Evolutionary conservation across 345 rosid species (phyloP).

Genomic region (Turnera subulata): DNA sequence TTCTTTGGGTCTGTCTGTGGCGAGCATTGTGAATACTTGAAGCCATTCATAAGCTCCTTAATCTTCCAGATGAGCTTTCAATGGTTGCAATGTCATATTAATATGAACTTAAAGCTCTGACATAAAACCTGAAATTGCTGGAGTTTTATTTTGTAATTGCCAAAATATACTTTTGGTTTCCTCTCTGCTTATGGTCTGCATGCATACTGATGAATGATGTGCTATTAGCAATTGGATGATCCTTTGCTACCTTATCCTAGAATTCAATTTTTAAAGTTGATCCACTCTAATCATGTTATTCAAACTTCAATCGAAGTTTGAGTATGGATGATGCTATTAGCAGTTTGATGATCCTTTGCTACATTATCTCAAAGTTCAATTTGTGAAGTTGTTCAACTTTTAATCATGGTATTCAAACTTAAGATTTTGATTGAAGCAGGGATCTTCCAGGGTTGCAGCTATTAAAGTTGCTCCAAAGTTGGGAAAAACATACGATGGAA

Average conservation of each 20-base stretch:
- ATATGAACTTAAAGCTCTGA: not conserved
- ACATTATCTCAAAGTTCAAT: slow-evolving; percentile 6
- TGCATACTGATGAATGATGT: no score
- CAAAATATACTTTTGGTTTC: not conserved
- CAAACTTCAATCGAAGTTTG: no score
- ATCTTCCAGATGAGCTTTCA: no score
- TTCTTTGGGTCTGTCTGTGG: no score
- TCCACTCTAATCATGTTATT: no score
- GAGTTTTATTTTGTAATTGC: not conserved
- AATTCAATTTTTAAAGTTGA: no score
- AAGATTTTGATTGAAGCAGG: slow-evolving; percentile 45
- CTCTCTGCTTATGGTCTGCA: not conserved
- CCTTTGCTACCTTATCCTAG: slow-evolving; percentile 5
- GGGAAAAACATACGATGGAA: slow-evolving; percentile 55
- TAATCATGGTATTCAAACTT: slow-evolving; percentile 7
- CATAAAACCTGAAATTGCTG: not conserved
- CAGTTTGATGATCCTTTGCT: no score
- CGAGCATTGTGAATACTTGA: no score
- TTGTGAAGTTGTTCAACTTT: not conserved
- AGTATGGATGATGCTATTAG: no score
- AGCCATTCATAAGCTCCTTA: no score
- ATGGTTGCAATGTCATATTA: no score
- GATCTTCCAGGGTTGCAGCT: slow-evolving; percentile 59
- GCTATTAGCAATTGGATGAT: not conserved
- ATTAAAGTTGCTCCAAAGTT: slow-evolving; percentile 47